Percentiles rank a stretch among this genome's conserved stretches.
Evolutionary conservation across 306 rosid genomes (phyloP).

Genomic region (Cicer arietinum): DNA sequence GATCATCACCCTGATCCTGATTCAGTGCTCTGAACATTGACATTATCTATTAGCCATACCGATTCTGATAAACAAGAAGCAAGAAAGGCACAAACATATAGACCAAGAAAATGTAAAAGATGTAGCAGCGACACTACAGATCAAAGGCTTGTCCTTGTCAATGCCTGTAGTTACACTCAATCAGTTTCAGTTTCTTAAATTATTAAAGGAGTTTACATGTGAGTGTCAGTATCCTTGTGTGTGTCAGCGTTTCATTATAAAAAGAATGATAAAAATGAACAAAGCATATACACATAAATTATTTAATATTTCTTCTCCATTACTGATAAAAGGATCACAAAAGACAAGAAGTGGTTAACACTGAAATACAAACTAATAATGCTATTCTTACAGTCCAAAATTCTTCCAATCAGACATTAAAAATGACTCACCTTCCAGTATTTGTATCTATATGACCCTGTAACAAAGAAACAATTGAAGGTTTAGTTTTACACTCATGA

Average conservation of each 20-base stretch:
- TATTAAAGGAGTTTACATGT: background rate
- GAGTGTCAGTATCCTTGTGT: background rate
- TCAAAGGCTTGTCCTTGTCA: background rate
- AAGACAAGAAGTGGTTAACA: conserved; percentile 8
- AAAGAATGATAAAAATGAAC: conserved; percentile 10
- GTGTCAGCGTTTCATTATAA: background rate
- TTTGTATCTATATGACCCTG: conserved; percentile 48
- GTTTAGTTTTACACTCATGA: background rate
- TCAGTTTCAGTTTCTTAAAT: background rate
- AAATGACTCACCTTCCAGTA: conserved; percentile 48
- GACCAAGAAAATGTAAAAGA: conserved; percentile 12
- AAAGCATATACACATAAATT: conserved; percentile 7
- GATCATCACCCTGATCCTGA: conserved; percentile 44
- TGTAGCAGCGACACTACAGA: background rate
- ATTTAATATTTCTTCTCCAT: conserved; percentile 1
- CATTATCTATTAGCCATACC: conserved; percentile 43
- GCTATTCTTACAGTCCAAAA: conserved; percentile 7
- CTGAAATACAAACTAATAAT: conserved; percentile 23
- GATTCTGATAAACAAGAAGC: conserved; percentile 37
- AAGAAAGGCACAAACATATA: conserved; percentile 36
- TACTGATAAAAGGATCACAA: conserved; percentile 21
- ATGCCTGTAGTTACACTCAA: background rate
- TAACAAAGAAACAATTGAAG: conserved; percentile 36
- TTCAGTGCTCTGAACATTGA: conserved; percentile 48
- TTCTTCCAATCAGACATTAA: conserved; percentile 11